Evolutionary conservation across 1,284 basidiomycete species (phyloP).

Genomic region (Peniophora sp.): DNA sequence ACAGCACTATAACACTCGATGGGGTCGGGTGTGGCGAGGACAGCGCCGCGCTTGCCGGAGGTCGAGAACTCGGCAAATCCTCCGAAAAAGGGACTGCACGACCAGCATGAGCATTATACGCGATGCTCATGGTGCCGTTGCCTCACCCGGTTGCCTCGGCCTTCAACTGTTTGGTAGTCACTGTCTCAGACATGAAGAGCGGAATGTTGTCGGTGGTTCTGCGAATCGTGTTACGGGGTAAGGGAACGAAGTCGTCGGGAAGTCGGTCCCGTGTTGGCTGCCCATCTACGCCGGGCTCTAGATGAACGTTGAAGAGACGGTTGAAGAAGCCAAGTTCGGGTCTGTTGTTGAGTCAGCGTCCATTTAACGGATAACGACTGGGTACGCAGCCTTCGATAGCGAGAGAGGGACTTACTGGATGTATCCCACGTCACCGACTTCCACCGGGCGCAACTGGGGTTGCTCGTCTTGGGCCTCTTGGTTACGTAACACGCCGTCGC

Average conservation of each 20-base stretch:
- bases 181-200: not conserved
- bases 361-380: too few species aligned
- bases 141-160: too few species aligned
- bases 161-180: too few species aligned
- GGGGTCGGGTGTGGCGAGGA: slow-evolving; percentile 2
- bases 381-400: too few species aligned
- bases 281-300: not conserved
- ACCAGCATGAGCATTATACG: not conserved
- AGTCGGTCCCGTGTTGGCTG: not conserved
- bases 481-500: too few species aligned
- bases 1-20: not conserved
- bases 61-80: not conserved
- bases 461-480: too few species aligned
- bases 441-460: not conserved
- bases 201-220: not conserved
- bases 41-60: not conserved
- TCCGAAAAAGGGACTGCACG: not conserved
- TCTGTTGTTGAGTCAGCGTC: too few species aligned
- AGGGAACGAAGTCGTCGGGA: slow-evolving; percentile 3
- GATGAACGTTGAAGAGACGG: slow-evolving; percentile 7
- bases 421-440: slow-evolving; percentile 5
- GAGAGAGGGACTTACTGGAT: not conserved
- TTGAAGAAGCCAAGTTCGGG: not conserved
- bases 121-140: too few species aligned
- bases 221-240: not conserved